phyloP scores from a whole-genome alignment of 192 early-diverging fungal species.

The Phycomyces blakesleeanus region DNA sequence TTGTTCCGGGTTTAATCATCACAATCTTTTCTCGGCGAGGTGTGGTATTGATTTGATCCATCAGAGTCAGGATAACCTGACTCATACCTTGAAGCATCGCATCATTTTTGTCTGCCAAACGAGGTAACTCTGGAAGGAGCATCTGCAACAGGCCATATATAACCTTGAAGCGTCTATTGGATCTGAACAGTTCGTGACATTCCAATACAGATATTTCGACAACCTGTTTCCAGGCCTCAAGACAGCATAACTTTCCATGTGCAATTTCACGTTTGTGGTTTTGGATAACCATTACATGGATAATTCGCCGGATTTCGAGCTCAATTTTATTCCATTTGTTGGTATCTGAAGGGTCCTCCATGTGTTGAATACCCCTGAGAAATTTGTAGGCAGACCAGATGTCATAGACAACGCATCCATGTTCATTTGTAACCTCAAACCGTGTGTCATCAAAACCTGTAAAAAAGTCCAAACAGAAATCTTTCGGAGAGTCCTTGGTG shows the following conservation, averaged over 20 bases:
- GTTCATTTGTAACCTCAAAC: conserved; percentile 51
- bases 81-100: conserved; percentile 53
- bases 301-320: conserved; percentile 50
- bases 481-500: conserved; percentile 21
- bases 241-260: conserved; percentile 61
- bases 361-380: conserved; percentile 34
- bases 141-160: conserved; percentile 65
- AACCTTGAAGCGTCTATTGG: conserved; percentile 56
- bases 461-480: conserved; percentile 37
- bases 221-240: conserved; percentile 80
- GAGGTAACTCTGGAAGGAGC: conserved; percentile 49
- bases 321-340: conserved; percentile 48
- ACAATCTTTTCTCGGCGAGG: conserved; percentile 35
- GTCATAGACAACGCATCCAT: conserved; percentile 64
- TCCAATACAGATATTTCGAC: conserved; percentile 66
- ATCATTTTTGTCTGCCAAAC: conserved; percentile 37
- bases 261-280: conserved; percentile 70
- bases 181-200: conserved; percentile 58
- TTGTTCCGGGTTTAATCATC: conserved; percentile 38
- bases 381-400: conserved; percentile 62
- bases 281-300: conserved; percentile 59
- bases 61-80: conserved; percentile 50
- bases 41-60: conserved; percentile 19
- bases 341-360: conserved; percentile 38
- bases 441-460: conserved; percentile 42